A percentile compares a stretch with the other conserved stretches of the same genome.
Conservation (phyloP, 345 rosid species). For the Theobroma cacao region DNA sequence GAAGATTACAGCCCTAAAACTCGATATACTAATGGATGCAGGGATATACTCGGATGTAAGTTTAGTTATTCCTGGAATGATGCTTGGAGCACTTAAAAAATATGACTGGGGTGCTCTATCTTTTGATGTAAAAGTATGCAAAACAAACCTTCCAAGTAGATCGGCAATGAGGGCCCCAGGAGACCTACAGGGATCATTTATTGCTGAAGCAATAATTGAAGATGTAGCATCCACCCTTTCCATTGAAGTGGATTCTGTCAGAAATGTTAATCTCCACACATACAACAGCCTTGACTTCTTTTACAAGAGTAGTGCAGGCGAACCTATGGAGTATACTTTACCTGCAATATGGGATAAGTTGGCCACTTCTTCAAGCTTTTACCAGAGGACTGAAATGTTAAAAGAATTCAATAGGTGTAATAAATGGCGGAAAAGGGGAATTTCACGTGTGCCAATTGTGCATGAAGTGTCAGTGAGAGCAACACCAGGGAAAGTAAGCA, state of each 20-base stretch:
- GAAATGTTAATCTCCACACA: constrained; percentile 61
- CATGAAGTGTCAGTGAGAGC: constrained; percentile 40
- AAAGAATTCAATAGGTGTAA: constrained; percentile 53
- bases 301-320: constrained; percentile 41
- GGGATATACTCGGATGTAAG: constrained; percentile 57
- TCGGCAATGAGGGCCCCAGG: constrained; percentile 86
- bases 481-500: constrained; percentile 80
- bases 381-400: constrained; percentile 44
- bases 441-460: constrained; percentile 69
- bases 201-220: constrained; percentile 77
- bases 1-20: constrained; percentile 68
- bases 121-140: constrained; percentile 74
- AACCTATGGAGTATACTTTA: constrained; percentile 56
- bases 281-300: constrained; percentile 49
- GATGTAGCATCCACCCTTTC: constrained; percentile 69
- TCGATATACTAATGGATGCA: constrained; percentile 56
- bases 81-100: constrained; percentile 48
- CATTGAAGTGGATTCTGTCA: constrained; percentile 61
- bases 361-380: constrained; percentile 45
- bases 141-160: constrained; percentile 64
- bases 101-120: constrained; percentile 83
- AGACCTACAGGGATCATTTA: constrained; percentile 74
- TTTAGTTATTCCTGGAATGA: constrained; percentile 42
- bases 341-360: constrained; percentile 64
- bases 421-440: constrained; percentile 69